Percentiles rank a stretch among this genome's conserved stretches.
phyloP scores from a whole-genome alignment of 1,284 basidiomycete species.

The Phellopilus nigrolimitatus region DNA sequence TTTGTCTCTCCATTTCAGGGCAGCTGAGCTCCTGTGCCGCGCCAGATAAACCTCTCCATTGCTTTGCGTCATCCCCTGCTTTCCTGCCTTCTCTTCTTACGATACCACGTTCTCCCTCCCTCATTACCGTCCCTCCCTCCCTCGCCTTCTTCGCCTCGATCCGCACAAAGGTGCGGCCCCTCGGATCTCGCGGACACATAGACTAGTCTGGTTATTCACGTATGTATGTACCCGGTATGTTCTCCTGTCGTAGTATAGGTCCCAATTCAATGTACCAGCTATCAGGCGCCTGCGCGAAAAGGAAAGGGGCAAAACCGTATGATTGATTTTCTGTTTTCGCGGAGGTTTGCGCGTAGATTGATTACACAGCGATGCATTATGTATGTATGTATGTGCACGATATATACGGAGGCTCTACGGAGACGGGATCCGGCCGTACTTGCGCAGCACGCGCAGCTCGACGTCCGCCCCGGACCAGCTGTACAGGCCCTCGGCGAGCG shows the following conservation, averaged over 20 bases:
- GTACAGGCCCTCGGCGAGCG: conserved; percentile 84
- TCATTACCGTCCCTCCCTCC: neutral
- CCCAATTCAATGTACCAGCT: neutral
- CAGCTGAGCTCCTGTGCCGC: neutral
- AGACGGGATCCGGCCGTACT: conserved; percentile 59
- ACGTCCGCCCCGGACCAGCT: conserved; percentile 77
- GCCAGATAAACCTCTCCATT: no score
- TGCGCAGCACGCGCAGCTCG: conserved; percentile 71
- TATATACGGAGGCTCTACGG: no score
- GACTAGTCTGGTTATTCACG: conserved; percentile 9
- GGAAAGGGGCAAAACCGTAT: no score
- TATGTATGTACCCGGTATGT: neutral
- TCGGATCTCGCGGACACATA: no score
- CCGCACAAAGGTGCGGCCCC: no score
- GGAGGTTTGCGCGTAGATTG: no score
- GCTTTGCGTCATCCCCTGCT: no score
- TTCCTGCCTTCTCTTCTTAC: no score
- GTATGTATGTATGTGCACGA: no score
- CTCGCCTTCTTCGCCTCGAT: neutral
- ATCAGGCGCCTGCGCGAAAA: neutral
- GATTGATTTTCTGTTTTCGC: no score
- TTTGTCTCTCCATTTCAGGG: neutral
- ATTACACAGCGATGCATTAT: no score
- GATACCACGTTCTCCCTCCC: neutral
- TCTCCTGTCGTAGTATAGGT: neutral